Evolutionary conservation across 2,329 filamentous ascomycete genomes (phyloP), one percentile per base, ranked within the genome.

Genomic region (Venturia carpophila): DNA sequence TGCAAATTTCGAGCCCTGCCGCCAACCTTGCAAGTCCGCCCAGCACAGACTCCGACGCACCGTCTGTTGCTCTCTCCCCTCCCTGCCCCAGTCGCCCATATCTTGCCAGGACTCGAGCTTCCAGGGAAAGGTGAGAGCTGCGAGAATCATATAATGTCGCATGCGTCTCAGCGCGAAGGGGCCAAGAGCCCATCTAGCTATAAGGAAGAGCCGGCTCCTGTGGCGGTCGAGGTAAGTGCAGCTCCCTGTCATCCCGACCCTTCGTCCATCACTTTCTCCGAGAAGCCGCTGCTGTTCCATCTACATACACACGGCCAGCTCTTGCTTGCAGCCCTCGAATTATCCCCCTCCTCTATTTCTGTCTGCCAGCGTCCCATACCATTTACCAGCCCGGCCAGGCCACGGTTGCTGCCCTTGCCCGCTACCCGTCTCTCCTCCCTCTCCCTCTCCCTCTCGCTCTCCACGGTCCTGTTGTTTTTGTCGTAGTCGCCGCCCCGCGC

Each of bases 171-270:
- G 58, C 67, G 58, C 72, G 75, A 77, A 73, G 74, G 74, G 73
- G 65, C 73, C 64, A 67, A 65, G 66, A 65, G 61, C 37, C 66
- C 68, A 71, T 73, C 74, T 69, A 75, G 73, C 73, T 76, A 77
- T 76, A 76, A 77, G 75, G 75, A 76, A 76, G 74, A 75, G 71
- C 73, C 74, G 73, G 75, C 73, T 73, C 75, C 75, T 75, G 74
- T 74, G 75, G 74, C 74, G 74, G 75, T 73, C 71, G 73, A 73
- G 71, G 75, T 77, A 72, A 77, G 75, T 76, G 70, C 71, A 69
- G 69, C 71, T 74, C 73, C 74, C 73, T 72, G 71, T 63, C 49
- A 39, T 62, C 41, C 55, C 43, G 37, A 58, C 37, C 58, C 56
- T 64, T 34, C 13, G 42, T 64, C 39, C 62, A 63, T 24, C 45